These are phyloP conservation scores for Fusarium globosum DNA, from an alignment of 2,329 filamentous ascomycete genomes.

Conservation along the genomic window DNA sequence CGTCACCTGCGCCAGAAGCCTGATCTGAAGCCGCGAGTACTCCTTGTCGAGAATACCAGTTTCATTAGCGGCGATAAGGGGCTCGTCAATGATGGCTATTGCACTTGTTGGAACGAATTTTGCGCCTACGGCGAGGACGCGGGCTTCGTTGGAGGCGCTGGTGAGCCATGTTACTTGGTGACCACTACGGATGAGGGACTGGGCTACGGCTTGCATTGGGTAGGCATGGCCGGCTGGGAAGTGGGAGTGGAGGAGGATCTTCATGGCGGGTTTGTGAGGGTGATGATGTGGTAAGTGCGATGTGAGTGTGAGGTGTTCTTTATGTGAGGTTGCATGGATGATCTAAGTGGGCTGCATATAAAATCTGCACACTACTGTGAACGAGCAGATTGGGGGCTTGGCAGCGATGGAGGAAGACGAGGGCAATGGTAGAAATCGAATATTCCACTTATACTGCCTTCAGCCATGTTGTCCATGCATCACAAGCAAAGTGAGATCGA, in stretches of 20 bases:
- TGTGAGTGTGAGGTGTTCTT: neutral
- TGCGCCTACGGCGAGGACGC: conserved; percentile 50
- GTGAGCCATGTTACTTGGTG: conserved; percentile 55
- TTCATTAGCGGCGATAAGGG: conserved; percentile 41
- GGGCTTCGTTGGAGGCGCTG: conserved; percentile 48
- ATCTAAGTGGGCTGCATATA: neutral
- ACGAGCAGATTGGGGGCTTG: neutral
- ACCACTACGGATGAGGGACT: conserved; percentile 51
- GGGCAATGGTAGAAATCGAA: neutral
- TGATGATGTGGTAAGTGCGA: neutral
- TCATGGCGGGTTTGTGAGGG: conserved; percentile 44
- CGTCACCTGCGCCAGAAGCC: conserved; percentile 50
- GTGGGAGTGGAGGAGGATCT: conserved; percentile 53
- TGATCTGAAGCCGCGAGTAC: conserved; percentile 40
- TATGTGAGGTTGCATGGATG: conserved; percentile 10
- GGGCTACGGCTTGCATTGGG: conserved; percentile 54
- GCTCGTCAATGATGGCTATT: conserved; percentile 48
- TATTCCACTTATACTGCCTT: neutral
- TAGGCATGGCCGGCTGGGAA: conserved; percentile 54
- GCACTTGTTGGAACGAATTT: conserved; percentile 48
- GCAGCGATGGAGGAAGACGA: neutral
- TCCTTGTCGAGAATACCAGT: conserved; percentile 49
- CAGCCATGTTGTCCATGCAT: accelerated
- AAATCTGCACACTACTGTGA: neutral
- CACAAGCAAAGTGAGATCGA: accelerated